Evolutionary conservation across 2,329 filamentous ascomycete species (phyloP), one percentile per base, ranked within the genome.

Genomic region (Xylaria arbuscula): DNA sequence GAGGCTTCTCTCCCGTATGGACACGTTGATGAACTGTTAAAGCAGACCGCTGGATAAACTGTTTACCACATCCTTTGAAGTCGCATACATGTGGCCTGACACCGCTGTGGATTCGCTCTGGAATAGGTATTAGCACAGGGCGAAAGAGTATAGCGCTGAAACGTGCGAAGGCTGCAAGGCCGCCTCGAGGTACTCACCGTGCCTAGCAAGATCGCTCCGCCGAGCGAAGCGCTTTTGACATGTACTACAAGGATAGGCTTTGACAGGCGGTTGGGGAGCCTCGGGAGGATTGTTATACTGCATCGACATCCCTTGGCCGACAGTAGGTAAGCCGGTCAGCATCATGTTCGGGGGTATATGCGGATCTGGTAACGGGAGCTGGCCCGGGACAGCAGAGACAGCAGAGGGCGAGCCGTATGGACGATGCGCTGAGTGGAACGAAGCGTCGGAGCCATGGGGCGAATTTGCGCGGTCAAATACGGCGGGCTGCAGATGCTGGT

Each of bases 1-100:
- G 96, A 59, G 96, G 96, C 82, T 99, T 99, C 83, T 98, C 96
- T 72, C 96, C 96, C 1, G 96, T 98, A 81, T 99, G 96, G 22
- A 98, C 94, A 74, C 96, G 92, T 77, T 93, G 91, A 80, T 98
- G 96, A 8, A 99, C 96, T 0, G 96, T 99, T 79, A 99, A 83
- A 24, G 96, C 96, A 34, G 94, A 98, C 65, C 96, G 89, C 81
- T 99, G 96, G 74, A 99, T 99, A 79, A 99, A 99, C 78, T 95
- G 93, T 82, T 98, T 99, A 72, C 93, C 93, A 79, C 96, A 99
- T 62, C 89, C 90, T 48, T 91, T 91, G 67, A 89, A 93, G 76
- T 98, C 94, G 81, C 96, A 99, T 58, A 95, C 91, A 78, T 99
- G 96, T 57, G 96, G 96, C 67, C 95, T 87, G 66, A 94, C 87